phyloP scores from a whole-genome alignment of 2,329 filamentous ascomycete genomes.

The Orbilia blumenaviensis region DNA sequence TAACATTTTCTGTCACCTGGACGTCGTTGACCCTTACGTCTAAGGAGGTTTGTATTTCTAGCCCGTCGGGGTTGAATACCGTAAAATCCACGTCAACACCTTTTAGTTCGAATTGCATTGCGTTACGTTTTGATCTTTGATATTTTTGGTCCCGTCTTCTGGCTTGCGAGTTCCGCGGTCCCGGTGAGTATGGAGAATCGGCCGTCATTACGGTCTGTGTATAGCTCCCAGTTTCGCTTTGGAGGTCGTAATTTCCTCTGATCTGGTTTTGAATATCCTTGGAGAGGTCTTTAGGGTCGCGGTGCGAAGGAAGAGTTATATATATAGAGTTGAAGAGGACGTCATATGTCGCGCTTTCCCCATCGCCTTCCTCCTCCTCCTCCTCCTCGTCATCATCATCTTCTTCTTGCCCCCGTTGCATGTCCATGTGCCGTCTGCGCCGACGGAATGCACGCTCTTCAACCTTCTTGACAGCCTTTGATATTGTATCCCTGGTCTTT shows the following conservation, averaged over 20 bases:
- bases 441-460: slow-evolving; percentile 83
- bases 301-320: slow-evolving; percentile 87
- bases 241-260: slow-evolving; percentile 82
- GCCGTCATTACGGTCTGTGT: slow-evolving; percentile 69
- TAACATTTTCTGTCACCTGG: slow-evolving; percentile 92
- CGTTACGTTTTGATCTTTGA: slow-evolving; percentile 86
- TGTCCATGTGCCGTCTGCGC: slow-evolving; percentile 67
- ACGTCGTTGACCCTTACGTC: slow-evolving; percentile 83
- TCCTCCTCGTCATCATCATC: slow-evolving; percentile 58
- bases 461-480: slow-evolving; percentile 86
- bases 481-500: slow-evolving; percentile 83
- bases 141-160: slow-evolving; percentile 70
- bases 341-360: slow-evolving; percentile 88
- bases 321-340: slow-evolving; percentile 99
- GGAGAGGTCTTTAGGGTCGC: slow-evolving; percentile 82
- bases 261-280: slow-evolving; percentile 75
- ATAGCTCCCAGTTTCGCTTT: slow-evolving; percentile 88
- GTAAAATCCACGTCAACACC: slow-evolving; percentile 85
- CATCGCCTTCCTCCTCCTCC: slow-evolving; percentile 72
- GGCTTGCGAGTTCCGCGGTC: slow-evolving; percentile 61
- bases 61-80: slow-evolving; percentile 76
- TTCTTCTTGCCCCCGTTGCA: slow-evolving; percentile 67
- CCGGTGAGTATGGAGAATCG: slow-evolving; percentile 11
- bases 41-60: slow-evolving; percentile 86
- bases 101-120: slow-evolving; percentile 92